A percentile compares a stretch with the other conserved stretches of the same genome.
Evolutionary conservation across 306 rosid genomes (phyloP).

Genomic region (Trichosanthes cucumerina): DNA sequence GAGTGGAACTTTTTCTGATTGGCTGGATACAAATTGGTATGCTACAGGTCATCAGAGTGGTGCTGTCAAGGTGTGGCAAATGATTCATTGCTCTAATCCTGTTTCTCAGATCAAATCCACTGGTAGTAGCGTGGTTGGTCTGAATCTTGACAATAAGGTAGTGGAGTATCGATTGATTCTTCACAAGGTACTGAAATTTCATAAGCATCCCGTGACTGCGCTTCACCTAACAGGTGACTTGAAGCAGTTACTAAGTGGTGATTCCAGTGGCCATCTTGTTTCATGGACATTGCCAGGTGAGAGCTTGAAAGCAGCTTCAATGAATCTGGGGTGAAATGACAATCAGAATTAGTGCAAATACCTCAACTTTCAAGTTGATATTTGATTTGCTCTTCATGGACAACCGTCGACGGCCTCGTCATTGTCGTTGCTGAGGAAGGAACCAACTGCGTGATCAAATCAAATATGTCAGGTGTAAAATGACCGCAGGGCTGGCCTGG

Average conservation of each 20-base stretch:
- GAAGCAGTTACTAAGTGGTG: conserved; percentile 90
- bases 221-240: conserved; percentile 69
- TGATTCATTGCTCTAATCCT: conserved; percentile 61
- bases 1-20: conserved; percentile 75
- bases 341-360: conserved; percentile 19
- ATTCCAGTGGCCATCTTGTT: conserved; percentile 70
- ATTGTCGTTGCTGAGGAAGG: conserved; percentile 17
- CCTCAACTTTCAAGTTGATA: conserved; percentile 38
- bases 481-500: conserved; percentile 42
- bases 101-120: conserved; percentile 47
- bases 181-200: conserved; percentile 75
- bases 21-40: conserved; percentile 92
- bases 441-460: conserved; percentile 19
- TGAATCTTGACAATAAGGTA: conserved; percentile 41
- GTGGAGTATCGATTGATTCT: conserved; percentile 75
- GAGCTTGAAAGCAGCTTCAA: conserved; percentile 49
- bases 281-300: conserved; percentile 91
- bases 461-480: conserved; percentile 14
- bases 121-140: conserved; percentile 30
- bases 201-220: conserved; percentile 84
- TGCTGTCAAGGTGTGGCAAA: conserved; percentile 95
- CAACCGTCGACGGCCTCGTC: conserved; percentile 21
- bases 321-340: conserved; percentile 56
- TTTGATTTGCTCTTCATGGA: conserved; percentile 17
- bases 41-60: conserved; percentile 99